Conservation (phyloP, 768 basidiomycete genomes). For the Dentipellis fragilis region DNA sequence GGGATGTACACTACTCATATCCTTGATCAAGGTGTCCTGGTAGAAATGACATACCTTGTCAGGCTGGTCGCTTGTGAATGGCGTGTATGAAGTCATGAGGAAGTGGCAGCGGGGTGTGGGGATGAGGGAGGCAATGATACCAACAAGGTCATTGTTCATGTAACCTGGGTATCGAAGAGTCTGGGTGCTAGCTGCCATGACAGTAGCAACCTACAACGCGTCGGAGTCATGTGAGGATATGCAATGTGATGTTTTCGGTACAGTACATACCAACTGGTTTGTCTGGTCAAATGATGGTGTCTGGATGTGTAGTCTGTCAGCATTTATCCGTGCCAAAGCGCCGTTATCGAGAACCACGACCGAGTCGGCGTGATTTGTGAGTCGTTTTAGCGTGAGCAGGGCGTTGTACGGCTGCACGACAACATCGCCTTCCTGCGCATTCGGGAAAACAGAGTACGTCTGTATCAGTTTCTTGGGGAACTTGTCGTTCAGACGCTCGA, state of each 20-base stretch:
- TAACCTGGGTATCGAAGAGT: slow-evolving; percentile 96
- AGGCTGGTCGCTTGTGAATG: slow-evolving; percentile 93
- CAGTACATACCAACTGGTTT: slow-evolving; percentile 64
- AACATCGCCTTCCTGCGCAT: slow-evolving; percentile 87
- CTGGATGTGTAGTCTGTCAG: slow-evolving; percentile 82
- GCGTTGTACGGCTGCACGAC: slow-evolving; percentile 99
- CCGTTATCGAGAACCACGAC: slow-evolving; percentile 97
- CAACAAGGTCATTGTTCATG: slow-evolving; percentile 99
- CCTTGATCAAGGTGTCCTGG: not conserved
- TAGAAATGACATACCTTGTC: slow-evolving; percentile 55
- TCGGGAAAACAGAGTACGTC: slow-evolving; percentile 98
- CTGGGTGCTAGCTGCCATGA: slow-evolving; percentile 95
- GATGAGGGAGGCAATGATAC: slow-evolving; percentile 92
- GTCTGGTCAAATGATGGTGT: slow-evolving; percentile 87
- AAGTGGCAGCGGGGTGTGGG: slow-evolving; percentile 97
- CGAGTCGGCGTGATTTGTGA: slow-evolving; percentile 94
- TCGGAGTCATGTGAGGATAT: not conserved
- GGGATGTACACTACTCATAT: slow-evolving; percentile 1
- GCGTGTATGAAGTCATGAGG: slow-evolving; percentile 97
- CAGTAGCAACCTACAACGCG: slow-evolving; percentile 71
- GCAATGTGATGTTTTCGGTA: not conserved
- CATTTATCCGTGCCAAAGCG: slow-evolving; percentile 85
- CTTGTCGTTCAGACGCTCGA: slow-evolving; percentile 93
- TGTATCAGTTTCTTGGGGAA: slow-evolving; percentile 99
- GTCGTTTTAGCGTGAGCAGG: slow-evolving; percentile 80